These are phyloP conservation scores for Citrus cavaleriei DNA, from an alignment of 345 rosid species.

Conservation along the genomic window DNA sequence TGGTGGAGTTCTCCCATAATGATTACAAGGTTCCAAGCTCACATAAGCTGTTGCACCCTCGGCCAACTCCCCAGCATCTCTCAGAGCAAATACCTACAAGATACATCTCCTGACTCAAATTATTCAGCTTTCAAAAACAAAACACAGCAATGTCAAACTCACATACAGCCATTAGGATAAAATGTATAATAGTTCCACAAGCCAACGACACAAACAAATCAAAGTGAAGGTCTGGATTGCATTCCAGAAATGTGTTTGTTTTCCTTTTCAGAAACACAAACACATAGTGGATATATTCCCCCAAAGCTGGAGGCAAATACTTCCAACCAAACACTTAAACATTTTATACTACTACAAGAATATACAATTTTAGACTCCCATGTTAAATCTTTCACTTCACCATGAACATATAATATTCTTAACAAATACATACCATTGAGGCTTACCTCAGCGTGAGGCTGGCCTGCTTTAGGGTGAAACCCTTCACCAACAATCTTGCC, in stretches of 20 bases:
- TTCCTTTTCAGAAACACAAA: too few species aligned
- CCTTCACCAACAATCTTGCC: constrained; percentile 88
- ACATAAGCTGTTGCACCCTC: constrained; percentile 85
- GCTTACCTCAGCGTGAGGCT: constrained; percentile 94
- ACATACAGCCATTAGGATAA: not conserved
- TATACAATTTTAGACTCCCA: not conserved
- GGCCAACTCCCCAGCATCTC: constrained; percentile 76
- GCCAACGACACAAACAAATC: not conserved
- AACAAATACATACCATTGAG: not conserved
- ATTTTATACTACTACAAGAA: not conserved
- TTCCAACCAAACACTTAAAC: not conserved
- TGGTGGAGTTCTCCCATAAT: constrained; percentile 90
- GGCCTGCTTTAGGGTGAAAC: constrained; percentile 95
- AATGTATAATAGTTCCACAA: not conserved
- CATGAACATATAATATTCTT: not conserved
- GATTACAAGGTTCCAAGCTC: constrained; percentile 92
- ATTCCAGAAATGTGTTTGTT: not conserved
- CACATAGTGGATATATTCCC: not conserved
- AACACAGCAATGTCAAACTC: not conserved
- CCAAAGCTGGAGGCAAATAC: not conserved
- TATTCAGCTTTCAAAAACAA: not conserved
- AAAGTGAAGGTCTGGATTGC: not conserved
- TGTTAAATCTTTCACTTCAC: not conserved
- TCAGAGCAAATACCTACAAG: constrained; percentile 75
- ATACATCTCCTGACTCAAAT: not conserved